These are phyloP conservation scores for Botrytis byssoidea DNA, from an alignment of 2,329 filamentous ascomycete species.

Conservation along the genomic window DNA sequence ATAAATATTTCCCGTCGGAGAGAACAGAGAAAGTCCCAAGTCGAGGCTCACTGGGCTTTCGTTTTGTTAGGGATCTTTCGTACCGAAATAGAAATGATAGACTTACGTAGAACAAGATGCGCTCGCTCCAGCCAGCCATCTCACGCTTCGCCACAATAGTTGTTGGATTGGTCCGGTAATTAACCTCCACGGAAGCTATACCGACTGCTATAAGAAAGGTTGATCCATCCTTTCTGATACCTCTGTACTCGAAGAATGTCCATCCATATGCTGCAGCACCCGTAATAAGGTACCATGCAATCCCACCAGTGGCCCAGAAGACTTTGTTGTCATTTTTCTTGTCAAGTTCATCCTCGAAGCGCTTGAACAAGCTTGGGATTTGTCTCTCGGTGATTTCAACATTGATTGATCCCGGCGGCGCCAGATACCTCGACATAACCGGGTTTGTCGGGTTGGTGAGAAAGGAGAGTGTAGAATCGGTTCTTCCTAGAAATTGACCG, in stretches of 20 bases:
- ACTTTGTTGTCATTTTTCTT: constrained; percentile 4
- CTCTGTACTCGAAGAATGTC: constrained; percentile 15
- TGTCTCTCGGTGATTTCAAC: constrained; percentile 19
- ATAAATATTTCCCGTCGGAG: constrained; percentile 21
- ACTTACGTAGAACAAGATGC: constrained; percentile 16
- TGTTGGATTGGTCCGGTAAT: constrained; percentile 10
- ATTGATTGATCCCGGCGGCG: constrained; percentile 5
- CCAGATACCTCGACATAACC: constrained; percentile 23
- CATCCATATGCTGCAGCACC: constrained; percentile 19
- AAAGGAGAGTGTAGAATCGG: constrained; percentile 23
- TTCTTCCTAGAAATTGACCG: constrained; percentile 23
- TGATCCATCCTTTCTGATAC: constrained; percentile 10
- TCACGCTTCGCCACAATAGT: constrained; percentile 16
- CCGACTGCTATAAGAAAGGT: constrained; percentile 16
- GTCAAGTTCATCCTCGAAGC: constrained; percentile 17
- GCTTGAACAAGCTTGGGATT: constrained; percentile 12
- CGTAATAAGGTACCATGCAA: constrained; percentile 11
- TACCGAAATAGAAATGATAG: background rate
- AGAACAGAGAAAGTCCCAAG: constrained; percentile 27
- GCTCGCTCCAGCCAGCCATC: constrained; percentile 1
- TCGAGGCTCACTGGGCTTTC: constrained; percentile 23
- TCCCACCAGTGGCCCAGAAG: constrained; percentile 19
- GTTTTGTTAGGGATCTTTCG: background rate
- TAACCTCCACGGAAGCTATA: constrained; percentile 16
- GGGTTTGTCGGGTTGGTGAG: constrained; percentile 12